Conservation (phyloP, 805 yeast genomes). For the Sungouiozyma intestinalis region DNA sequence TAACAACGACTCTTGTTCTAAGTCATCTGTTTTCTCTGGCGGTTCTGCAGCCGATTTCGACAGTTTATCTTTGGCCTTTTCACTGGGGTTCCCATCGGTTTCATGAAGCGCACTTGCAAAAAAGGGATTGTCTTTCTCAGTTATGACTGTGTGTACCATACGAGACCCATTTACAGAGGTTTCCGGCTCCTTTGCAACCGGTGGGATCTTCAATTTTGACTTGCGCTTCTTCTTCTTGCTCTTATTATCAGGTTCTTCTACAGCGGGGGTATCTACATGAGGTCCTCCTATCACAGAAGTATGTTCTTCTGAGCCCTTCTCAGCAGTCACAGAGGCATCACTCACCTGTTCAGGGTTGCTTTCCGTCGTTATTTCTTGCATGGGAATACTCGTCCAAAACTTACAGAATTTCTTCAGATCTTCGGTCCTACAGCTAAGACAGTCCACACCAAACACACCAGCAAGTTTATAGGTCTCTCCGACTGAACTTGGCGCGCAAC, state of each 20-base stretch:
- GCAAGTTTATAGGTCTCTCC: too few relatives aligned
- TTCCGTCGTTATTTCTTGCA: not conserved
- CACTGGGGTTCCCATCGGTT: too few relatives aligned
- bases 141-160: conserved; percentile 20
- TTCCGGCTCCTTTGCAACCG: not conserved
- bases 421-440: too few relatives aligned
- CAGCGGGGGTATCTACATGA: not conserved
- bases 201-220: not conserved
- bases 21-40: not conserved
- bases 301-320: too few relatives aligned
- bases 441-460: too few relatives aligned
- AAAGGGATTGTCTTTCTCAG: conserved; percentile 24
- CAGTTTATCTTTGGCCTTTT: too few relatives aligned
- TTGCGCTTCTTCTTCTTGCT: not conserved
- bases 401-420: too few relatives aligned
- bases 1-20: not conserved
- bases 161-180: not conserved
- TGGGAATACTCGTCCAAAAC: not conserved
- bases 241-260: not conserved
- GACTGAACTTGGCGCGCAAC: too few relatives aligned
- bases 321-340: too few relatives aligned
- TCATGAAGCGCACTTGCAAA: too few relatives aligned
- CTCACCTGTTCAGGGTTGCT: not conserved
- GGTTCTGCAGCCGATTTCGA: conserved; percentile 10
- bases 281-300: not conserved